Evolutionary conservation across 805 yeast species (phyloP).

Genomic region (Wickerhamomyces pijperi): DNA sequence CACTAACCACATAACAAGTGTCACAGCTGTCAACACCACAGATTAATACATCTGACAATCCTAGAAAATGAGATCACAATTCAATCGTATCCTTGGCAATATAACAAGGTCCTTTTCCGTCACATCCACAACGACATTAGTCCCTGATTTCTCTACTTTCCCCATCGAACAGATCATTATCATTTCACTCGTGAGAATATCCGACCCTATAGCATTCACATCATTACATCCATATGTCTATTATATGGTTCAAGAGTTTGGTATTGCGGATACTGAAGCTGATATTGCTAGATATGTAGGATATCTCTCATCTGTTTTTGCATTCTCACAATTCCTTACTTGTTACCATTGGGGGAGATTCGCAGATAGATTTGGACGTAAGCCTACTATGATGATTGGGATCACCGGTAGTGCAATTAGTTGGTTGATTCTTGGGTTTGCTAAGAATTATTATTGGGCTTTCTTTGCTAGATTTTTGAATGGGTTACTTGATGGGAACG

Average conservation of each 20-base stretch:
- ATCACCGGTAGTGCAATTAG: constrained; percentile 39
- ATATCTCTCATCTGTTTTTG: constrained; percentile 49
- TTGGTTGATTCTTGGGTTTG: constrained; percentile 40
- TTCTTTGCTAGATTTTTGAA: constrained; percentile 38
- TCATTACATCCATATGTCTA: constrained; percentile 54
- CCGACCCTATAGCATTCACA: constrained; percentile 56
- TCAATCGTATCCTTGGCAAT: no score
- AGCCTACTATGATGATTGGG: constrained; percentile 40
- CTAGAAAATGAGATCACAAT: no score
- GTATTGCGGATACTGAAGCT: constrained; percentile 35
- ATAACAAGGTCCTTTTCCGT: no score
- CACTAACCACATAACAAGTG: no score
- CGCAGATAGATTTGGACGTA: constrained; percentile 46
- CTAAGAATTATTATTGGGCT: constrained; percentile 40
- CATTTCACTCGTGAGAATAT: constrained; percentile 35
- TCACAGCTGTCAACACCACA: no score
- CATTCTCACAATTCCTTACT: constrained; percentile 46
- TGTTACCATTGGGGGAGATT: constrained; percentile 51
- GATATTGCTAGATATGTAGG: constrained; percentile 52
- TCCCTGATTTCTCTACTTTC: no score
- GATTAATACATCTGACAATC: no score
- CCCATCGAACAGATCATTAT: constrained; percentile 39
- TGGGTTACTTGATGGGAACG: constrained; percentile 54
- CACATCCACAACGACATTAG: no score
- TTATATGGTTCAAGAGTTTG: constrained; percentile 51